These are phyloP conservation scores for Helicocarpus griseus DNA, from an alignment of 2,329 filamentous ascomycete genomes.

Conservation along the genomic window DNA sequence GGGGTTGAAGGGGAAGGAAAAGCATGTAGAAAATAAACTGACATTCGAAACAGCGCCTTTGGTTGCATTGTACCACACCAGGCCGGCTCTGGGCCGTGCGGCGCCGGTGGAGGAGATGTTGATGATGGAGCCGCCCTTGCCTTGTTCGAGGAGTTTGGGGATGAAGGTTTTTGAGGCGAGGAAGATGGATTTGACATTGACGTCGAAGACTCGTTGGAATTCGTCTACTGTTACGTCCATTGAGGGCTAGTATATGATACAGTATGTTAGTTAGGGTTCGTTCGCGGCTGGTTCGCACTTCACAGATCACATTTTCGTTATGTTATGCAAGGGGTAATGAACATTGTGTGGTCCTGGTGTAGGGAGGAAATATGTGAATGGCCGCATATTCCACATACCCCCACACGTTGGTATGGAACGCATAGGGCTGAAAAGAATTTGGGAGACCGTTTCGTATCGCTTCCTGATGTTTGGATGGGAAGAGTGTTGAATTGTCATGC, in stretches of 20 bases:
- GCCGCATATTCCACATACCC: neutral
- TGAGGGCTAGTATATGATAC: conserved; percentile 30
- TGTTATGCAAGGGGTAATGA: too few relatives aligned
- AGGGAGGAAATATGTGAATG: neutral
- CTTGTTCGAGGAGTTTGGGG: conserved; percentile 28
- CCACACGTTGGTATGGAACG: neutral
- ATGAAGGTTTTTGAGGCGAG: conserved; percentile 26
- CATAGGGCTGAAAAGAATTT: neutral
- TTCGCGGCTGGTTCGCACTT: too few relatives aligned
- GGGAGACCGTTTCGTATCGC: neutral
- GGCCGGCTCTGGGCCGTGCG: conserved; percentile 30
- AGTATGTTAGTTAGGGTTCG: neutral
- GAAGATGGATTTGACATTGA: conserved; percentile 37
- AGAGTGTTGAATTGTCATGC: too few relatives aligned
- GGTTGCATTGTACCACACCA: conserved; percentile 39
- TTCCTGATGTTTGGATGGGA: too few relatives aligned
- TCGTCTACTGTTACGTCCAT: conserved; percentile 34
- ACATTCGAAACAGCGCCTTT: conserved; percentile 38
- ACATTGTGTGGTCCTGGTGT: neutral
- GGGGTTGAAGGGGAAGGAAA: neutral
- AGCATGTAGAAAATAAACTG: conserved; percentile 8
- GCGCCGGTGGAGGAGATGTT: conserved; percentile 38
- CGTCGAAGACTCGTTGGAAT: conserved; percentile 35
- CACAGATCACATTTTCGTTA: too few relatives aligned
- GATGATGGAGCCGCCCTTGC: conserved; percentile 33